phyloP scores from a whole-genome alignment of 148 eudicot species.

The Nyssa sinensis region DNA sequence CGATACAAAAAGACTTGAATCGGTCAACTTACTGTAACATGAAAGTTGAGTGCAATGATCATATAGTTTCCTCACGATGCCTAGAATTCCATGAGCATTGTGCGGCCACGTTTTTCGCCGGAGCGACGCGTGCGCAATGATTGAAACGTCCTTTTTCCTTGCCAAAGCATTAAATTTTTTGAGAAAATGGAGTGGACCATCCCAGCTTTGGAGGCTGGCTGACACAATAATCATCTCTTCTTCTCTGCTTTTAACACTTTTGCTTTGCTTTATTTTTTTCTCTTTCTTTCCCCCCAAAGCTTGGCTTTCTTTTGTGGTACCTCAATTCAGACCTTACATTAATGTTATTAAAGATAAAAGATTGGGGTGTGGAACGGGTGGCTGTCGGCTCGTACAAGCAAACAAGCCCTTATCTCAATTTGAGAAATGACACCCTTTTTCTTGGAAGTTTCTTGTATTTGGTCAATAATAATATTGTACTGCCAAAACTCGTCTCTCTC shows the following conservation, averaged over 20 bases:
- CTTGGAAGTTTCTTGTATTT: conserved; percentile 2
- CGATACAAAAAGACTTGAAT: too few species aligned
- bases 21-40: too few species aligned
- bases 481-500: too few species aligned
- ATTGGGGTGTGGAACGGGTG: conserved; percentile 8
- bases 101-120: conserved; percentile 10
- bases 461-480: conserved; percentile 1
- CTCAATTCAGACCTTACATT: not conserved
- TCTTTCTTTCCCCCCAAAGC: not conserved
- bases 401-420: not conserved
- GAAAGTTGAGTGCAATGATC: too few species aligned
- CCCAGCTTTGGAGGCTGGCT: not conserved
- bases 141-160: not conserved
- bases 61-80: too few species aligned
- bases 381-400: conserved; percentile 14
- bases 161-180: not conserved
- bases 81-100: not conserved
- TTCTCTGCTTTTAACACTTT: not conserved
- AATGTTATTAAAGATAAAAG: not conserved
- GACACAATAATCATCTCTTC: not conserved
- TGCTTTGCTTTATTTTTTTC: too few species aligned
- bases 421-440: not conserved
- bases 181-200: not conserved
- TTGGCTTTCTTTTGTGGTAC: not conserved
- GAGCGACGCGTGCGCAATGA: conserved; percentile 11